Evolutionary conservation across 2,329 filamentous ascomycete species (phyloP), one percentile per base, ranked within the genome.

Genomic region (Leptosphaerulina australis): DNA sequence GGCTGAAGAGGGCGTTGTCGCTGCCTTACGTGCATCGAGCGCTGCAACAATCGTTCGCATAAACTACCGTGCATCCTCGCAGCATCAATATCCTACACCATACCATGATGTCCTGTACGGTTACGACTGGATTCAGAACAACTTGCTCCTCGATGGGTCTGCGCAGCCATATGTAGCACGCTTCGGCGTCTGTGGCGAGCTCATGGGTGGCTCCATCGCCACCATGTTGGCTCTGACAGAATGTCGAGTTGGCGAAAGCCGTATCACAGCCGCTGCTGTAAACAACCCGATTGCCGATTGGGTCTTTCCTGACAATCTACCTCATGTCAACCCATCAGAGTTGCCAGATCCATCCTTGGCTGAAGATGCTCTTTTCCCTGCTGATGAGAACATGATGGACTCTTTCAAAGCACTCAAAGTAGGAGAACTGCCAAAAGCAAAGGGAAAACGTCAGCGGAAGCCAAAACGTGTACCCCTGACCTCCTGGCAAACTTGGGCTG

Each of bases 151-250:
- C 9, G 56, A 65, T 50, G 58, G 47, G 2, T 59, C 59, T 25
- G 26, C 55, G 9, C 46, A 58, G 15, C 60, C 62, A 15, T 55
- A 57, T 39, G 55, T 68, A 7, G 67, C 70, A 22, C 65, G 66
- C 12, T 46, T 80, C 4, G 77, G 73, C 14, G 72, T 80, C 3
- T 76, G 74, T 54, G 79, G 79, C 18, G 74, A 80, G 58, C 70
- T 79, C 5, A 39, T 79, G 6, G 79, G 79, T 7, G 79, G 75
- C 35, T 70, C 74, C 12, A 70, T 81, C 5, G 79, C 78, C 7
- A 72, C 75, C 2, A 76, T 76, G 69, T 70, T 81, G 4, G 77
- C 77, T 1, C 55, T 81, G 63, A 81, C 79, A 8, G 79, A 81
- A 62, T 80, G 77, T 52, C 70, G 69, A 14, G 46, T 66, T 8